Evolutionary conservation across 2,329 filamentous ascomycete species (phyloP).

Genomic region (Curvularia lunata): DNA sequence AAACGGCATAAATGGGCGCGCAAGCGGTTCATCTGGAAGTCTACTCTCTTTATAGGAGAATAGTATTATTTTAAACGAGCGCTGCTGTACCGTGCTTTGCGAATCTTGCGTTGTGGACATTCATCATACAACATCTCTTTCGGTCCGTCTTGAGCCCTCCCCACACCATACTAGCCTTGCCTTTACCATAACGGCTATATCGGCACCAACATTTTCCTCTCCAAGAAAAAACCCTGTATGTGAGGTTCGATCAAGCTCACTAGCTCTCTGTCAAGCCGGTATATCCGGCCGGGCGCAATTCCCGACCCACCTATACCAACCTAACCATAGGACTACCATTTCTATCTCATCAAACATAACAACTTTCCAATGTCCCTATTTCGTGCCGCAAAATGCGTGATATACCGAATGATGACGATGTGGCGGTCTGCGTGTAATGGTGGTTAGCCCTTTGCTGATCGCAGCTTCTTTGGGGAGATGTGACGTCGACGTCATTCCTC

Average conservation of each 20-base stretch:
- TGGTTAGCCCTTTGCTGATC: conserved; percentile 15
- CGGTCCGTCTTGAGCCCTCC: neutral
- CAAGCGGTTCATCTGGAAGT: neutral
- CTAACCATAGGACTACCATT: conserved; percentile 1
- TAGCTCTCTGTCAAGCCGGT: conserved; percentile 22
- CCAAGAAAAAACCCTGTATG: neutral
- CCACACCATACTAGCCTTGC: neutral
- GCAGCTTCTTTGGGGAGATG: conserved; percentile 8
- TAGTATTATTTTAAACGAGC: neutral
- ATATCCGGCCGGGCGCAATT: conserved; percentile 7
- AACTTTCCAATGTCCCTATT: neutral
- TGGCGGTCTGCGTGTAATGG: conserved; percentile 7
- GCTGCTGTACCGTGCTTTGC: neutral
- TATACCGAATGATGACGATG: conserved; percentile 13
- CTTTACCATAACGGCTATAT: neutral
- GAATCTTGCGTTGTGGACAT: neutral
- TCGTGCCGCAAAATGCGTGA: neutral
- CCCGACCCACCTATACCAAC: conserved; percentile 24
- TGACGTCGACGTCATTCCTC: conserved; percentile 24
- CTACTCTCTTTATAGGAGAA: neutral
- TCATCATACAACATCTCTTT: neutral
- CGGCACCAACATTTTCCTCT: neutral
- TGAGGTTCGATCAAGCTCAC: conserved; percentile 29
- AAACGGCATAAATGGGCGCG: conserved; percentile 9
- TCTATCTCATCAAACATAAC: neutral